phyloP scores from a whole-genome alignment of 352 stramenopile species.

The Globisporangium barbulae region DNA sequence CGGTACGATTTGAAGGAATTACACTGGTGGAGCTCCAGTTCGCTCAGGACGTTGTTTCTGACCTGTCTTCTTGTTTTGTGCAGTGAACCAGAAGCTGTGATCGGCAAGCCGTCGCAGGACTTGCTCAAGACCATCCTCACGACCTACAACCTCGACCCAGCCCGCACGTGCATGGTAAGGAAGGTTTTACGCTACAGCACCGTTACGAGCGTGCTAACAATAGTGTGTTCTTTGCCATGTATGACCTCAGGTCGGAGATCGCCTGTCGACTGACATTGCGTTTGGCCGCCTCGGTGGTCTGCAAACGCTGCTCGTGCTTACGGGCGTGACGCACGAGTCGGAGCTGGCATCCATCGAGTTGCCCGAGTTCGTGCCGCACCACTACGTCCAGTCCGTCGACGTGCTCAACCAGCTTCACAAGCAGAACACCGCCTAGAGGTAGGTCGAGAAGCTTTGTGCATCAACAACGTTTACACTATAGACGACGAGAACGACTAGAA shows the following conservation, averaged over 20 bases:
- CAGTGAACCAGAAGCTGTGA: slow-evolving; percentile 65
- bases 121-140: slow-evolving; percentile 73
- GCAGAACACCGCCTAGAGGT: slow-evolving; percentile 27
- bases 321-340: slow-evolving; percentile 57
- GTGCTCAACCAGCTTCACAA: slow-evolving; percentile 66
- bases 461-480: neutral
- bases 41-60: neutral
- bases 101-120: slow-evolving; percentile 83
- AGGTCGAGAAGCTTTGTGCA: neutral
- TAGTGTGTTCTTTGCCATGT: neutral
- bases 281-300: slow-evolving; percentile 71
- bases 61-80: slow-evolving; percentile 2
- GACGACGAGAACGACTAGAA: too few relatives aligned
- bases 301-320: slow-evolving; percentile 75
- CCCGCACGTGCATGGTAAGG: slow-evolving; percentile 79
- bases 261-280: slow-evolving; percentile 81
- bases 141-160: slow-evolving; percentile 63
- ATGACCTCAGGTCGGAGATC: slow-evolving; percentile 63
- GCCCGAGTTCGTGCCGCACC: slow-evolving; percentile 51
- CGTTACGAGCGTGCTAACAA: neutral
- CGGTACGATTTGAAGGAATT: slow-evolving; percentile 32
- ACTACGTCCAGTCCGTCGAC: slow-evolving; percentile 70
- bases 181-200: neutral
- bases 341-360: slow-evolving; percentile 55
- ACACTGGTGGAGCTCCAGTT: neutral